Percentiles rank a stretch among this genome's conserved stretches.
These are phyloP conservation scores for Silene uniflora DNA, from an alignment of 148 eudicot genomes.

Conservation along the genomic window DNA sequence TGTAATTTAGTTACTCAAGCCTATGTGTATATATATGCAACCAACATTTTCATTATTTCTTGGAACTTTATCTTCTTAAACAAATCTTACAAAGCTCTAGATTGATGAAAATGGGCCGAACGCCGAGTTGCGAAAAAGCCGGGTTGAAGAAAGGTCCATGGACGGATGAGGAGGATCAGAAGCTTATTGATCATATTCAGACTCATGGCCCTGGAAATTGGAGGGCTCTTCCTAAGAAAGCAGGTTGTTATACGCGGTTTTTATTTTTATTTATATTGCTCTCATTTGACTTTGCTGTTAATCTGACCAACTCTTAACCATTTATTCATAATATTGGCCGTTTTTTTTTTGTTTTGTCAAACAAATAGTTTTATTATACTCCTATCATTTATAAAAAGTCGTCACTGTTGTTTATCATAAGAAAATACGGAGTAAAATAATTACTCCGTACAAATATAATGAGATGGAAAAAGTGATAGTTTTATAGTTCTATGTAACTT, in stretches of 20 bases:
- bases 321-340: too few species aligned
- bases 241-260: constrained; percentile 39
- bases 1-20: background rate
- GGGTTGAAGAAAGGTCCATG: constrained; percentile 90
- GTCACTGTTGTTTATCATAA: too few species aligned
- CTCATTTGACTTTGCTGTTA: background rate
- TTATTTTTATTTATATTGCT: background rate
- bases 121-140: constrained; percentile 86
- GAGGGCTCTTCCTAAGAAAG: constrained; percentile 91
- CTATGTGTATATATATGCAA: background rate
- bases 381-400: too few species aligned
- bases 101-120: constrained; percentile 55
- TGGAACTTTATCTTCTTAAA: background rate
- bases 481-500: too few species aligned
- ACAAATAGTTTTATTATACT: too few species aligned
- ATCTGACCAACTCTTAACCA: too few species aligned
- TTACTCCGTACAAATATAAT: too few species aligned
- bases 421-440: too few species aligned
- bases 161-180: constrained; percentile 90
- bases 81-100: background rate
- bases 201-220: constrained; percentile 82
- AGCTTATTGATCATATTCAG: constrained; percentile 66
- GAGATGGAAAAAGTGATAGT: too few species aligned
- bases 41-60: background rate
- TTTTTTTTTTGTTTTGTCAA: too few species aligned